These are phyloP conservation scores for Nitzschia inconspicua DNA, from an alignment of 108 stramenopile species.

Conservation along the genomic window DNA sequence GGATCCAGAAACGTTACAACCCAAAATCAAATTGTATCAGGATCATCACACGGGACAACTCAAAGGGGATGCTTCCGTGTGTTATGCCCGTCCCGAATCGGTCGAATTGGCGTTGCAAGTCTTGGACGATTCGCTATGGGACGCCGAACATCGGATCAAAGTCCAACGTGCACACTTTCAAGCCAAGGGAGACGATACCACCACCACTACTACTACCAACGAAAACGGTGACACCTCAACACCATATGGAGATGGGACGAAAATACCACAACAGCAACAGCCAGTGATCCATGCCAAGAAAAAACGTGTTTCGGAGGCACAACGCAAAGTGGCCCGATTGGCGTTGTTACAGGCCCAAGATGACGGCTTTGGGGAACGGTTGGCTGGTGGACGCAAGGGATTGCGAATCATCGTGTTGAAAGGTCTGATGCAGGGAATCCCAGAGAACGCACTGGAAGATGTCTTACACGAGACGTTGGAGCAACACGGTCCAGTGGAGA, in stretches of 20 bases:
- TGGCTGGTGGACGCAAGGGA: slow-evolving; percentile 86
- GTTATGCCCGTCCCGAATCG: slow-evolving; percentile 86
- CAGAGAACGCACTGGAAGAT: slow-evolving; percentile 57
- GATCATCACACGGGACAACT: slow-evolving; percentile 36
- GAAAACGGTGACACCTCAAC: background rate
- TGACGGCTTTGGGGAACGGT: slow-evolving; percentile 82
- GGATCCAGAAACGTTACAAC: slow-evolving; percentile 86
- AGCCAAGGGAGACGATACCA: slow-evolving; percentile 3
- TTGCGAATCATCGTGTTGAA: slow-evolving; percentile 90
- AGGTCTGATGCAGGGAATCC: slow-evolving; percentile 74
- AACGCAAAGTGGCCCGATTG: slow-evolving; percentile 74
- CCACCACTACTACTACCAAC: background rate
- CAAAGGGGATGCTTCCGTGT: slow-evolving; percentile 95
- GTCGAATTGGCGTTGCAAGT: slow-evolving; percentile 90
- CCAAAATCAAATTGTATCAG: slow-evolving; percentile 90
- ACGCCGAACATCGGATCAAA: slow-evolving; percentile 32
- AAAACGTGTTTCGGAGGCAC: slow-evolving; percentile 46
- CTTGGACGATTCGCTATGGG: slow-evolving; percentile 72
- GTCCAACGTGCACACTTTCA: slow-evolving; percentile 31
- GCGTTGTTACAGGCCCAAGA: slow-evolving; percentile 77
- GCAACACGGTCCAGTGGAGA: slow-evolving; percentile 79
- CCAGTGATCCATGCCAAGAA: slow-evolving; percentile 5
- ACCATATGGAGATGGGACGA: background rate
- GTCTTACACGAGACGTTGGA: slow-evolving; percentile 31
- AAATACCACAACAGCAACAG: background rate